phyloP scores from a whole-genome alignment of 805 yeast genomes.

The Ogataea henricii region DNA sequence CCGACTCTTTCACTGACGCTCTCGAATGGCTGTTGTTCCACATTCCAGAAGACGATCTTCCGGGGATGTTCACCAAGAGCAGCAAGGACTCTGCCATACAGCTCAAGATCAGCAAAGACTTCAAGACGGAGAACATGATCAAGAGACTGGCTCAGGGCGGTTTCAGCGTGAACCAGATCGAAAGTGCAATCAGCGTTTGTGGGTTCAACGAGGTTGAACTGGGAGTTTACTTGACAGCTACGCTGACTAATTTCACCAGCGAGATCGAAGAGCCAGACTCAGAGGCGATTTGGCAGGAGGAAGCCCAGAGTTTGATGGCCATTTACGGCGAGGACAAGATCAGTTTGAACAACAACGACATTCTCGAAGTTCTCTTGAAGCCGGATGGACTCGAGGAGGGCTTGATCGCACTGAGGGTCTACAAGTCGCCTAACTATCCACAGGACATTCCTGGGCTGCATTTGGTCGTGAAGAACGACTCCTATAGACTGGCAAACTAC shows the following conservation, averaged over 20 bases:
- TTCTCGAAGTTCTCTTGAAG: constrained; percentile 38
- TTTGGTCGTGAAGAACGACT: constrained; percentile 41
- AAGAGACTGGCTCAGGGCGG: constrained; percentile 68
- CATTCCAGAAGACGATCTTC: constrained; percentile 93
- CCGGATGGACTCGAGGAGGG: constrained; percentile 34
- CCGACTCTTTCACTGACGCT: constrained; percentile 49
- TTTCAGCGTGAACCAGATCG: constrained; percentile 63
- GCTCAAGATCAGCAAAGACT: constrained; percentile 53
- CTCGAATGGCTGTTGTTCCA: constrained; percentile 82
- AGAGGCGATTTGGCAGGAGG: constrained; percentile 67
- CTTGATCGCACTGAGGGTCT: constrained; percentile 40
- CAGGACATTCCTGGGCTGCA: constrained; percentile 68
- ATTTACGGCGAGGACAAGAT: constrained; percentile 55
- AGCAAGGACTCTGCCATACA: constrained; percentile 58
- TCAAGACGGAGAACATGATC: constrained; percentile 57
- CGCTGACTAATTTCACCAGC: constrained; percentile 29
- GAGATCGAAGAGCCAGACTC: constrained; percentile 18
- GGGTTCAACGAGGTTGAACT: constrained; percentile 51
- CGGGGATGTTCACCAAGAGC: constrained; percentile 58
- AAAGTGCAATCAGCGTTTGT: constrained; percentile 45
- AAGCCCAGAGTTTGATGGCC: constrained; percentile 63
- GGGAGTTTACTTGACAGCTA: constrained; percentile 50
- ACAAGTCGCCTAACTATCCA: constrained; percentile 61
- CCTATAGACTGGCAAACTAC: constrained; percentile 65
- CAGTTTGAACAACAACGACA: constrained; percentile 29